Percentiles rank a stretch among this genome's conserved stretches.
Conservation (phyloP, 805 yeast genomes). For the Nematodospora valgi region DNA sequence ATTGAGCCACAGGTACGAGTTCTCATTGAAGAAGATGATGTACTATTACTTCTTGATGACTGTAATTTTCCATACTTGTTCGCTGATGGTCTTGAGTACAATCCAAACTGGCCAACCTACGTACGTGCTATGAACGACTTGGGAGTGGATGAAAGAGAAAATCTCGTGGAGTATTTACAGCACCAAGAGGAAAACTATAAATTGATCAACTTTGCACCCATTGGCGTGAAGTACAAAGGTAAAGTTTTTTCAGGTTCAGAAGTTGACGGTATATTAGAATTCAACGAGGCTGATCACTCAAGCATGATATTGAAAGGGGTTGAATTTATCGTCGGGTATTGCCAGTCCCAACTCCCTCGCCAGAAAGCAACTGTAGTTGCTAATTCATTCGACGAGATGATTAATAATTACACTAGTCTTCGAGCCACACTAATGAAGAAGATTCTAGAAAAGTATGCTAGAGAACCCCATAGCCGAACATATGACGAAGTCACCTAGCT, state of each 20-base stretch:
- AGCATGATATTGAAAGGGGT: no score
- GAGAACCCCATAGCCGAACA: slow-evolving; percentile 1
- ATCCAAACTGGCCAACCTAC: slow-evolving; percentile 58
- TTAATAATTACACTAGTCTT: slow-evolving; percentile 3
- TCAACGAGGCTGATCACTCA: no score
- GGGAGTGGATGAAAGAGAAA: no score
- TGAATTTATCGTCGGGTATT: slow-evolving; percentile 4
- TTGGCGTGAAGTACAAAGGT: no score
- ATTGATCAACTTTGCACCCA: no score
- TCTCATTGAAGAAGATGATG: slow-evolving; percentile 8
- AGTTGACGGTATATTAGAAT: no score
- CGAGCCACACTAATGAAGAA: slow-evolving; percentile 5
- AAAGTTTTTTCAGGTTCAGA: no score
- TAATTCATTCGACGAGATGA: slow-evolving; percentile 7
- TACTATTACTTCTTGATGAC: no score
- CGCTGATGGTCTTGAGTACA: slow-evolving; percentile 65
- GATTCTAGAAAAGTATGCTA: slow-evolving; percentile 10
- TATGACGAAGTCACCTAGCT: no score
- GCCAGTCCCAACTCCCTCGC: not conserved
- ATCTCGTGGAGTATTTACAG: no score
- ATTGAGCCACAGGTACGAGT: slow-evolving; percentile 26
- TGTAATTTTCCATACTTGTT: slow-evolving; percentile 18
- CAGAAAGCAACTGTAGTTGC: not conserved
- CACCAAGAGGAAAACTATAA: no score
- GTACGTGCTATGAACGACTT: no score